These are phyloP conservation scores for Ophiocytium majus DNA, from an alignment of 352 stramenopile genomes.

Conservation along the genomic window DNA sequence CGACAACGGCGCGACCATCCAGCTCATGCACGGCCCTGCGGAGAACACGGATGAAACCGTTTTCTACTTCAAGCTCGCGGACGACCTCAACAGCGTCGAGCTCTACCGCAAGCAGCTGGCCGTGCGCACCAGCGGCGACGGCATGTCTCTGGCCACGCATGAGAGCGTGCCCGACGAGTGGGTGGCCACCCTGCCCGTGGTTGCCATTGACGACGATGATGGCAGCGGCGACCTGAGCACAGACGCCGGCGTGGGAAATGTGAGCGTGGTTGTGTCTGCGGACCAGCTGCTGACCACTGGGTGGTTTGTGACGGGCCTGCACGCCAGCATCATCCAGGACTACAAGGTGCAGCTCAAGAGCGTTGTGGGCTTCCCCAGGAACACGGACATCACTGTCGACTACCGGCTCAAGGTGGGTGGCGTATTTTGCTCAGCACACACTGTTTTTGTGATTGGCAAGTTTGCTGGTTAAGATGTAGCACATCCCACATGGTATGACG, in stretches of 20 bases:
- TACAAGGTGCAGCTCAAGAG: constrained; percentile 42
- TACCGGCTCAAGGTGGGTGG: too few species aligned
- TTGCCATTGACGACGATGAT: neutral
- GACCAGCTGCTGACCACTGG: constrained; percentile 58
- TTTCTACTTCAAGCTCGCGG: constrained; percentile 49
- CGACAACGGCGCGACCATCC: constrained; percentile 34
- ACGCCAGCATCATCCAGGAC: constrained; percentile 56
- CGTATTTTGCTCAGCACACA: too few species aligned
- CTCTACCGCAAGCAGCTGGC: constrained; percentile 43
- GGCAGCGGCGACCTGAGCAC: neutral
- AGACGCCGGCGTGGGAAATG: neutral
- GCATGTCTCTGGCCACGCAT: constrained; percentile 26
- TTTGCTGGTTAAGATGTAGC: too few species aligned
- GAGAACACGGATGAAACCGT: constrained; percentile 56
- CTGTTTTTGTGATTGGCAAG: too few species aligned
- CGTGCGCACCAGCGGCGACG: constrained; percentile 34
- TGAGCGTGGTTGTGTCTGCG: neutral
- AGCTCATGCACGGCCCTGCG: constrained; percentile 51
- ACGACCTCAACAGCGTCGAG: constrained; percentile 44
- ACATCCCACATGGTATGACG: too few species aligned
- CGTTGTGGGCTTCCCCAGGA: constrained; percentile 64
- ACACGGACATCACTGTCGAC: constrained; percentile 70
- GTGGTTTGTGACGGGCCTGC: constrained; percentile 67
- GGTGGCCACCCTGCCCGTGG: constrained; percentile 43
- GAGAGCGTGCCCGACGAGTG: constrained; percentile 41